These are phyloP conservation scores for Gossypium schwendimanii DNA, from an alignment of 441 rosid species.

Conservation along the genomic window DNA sequence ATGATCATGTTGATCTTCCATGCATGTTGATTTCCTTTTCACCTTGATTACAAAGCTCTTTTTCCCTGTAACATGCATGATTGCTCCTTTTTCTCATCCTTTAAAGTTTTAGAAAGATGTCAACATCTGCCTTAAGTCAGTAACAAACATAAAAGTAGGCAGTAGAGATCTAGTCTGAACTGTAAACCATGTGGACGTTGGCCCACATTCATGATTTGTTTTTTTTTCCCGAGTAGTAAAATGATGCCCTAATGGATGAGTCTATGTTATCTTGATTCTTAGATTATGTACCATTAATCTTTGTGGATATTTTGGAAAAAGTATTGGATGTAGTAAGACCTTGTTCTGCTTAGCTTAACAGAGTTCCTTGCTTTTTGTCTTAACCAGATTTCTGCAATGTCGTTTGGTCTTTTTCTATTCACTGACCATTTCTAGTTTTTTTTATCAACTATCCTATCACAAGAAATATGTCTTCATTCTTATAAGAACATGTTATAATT, in stretches of 20 bases:
- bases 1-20: background rate
- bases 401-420: background rate
- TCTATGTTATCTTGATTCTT: background rate
- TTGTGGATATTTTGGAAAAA: background rate
- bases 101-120: background rate
- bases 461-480: background rate
- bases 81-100: background rate
- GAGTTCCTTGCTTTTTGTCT: background rate
- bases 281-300: background rate
- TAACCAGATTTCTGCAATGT: background rate
- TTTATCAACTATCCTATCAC: background rate
- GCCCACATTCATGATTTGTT: background rate
- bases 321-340: background rate
- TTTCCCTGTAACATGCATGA: background rate
- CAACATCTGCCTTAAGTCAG: background rate
- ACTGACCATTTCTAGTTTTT: background rate
- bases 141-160: background rate
- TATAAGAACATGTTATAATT: background rate
- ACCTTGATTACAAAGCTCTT: background rate
- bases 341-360: background rate
- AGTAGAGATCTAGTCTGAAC: background rate
- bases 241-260: background rate
- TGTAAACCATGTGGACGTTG: background rate
- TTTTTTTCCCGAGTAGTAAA: background rate
- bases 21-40: background rate